A percentile compares a stretch with the other conserved stretches of the same genome.
Conservation (phyloP, 2,329 filamentous ascomycete genomes). For the Leptographium radiaticola region DNA sequence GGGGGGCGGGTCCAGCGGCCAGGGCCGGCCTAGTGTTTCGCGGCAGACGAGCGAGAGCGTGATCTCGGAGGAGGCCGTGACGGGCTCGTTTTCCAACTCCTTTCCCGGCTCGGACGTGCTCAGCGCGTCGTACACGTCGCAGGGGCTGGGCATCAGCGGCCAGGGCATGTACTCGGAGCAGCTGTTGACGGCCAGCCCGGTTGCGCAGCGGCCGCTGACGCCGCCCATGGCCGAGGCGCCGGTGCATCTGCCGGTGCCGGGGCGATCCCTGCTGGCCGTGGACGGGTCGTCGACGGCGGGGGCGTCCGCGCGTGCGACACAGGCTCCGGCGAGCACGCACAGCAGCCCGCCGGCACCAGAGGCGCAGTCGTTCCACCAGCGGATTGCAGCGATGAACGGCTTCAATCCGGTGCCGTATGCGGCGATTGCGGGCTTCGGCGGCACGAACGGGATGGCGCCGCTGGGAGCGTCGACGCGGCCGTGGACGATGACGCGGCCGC, state of each 20-base stretch:
- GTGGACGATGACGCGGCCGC: conserved; percentile 26
- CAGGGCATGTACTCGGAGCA: conserved; percentile 1
- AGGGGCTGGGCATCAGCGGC: conserved; percentile 16
- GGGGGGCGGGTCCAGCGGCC: background rate
- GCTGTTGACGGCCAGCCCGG: background rate
- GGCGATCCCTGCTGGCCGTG: conserved; percentile 37
- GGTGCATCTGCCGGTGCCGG: conserved; percentile 14
- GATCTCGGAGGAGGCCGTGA: conserved; percentile 13
- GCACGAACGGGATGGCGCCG: conserved; percentile 15
- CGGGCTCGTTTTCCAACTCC: conserved; percentile 3
- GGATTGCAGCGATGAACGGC: conserved; percentile 15
- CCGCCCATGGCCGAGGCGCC: conserved; percentile 13
- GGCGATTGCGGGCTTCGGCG: conserved; percentile 15
- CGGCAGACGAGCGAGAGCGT: conserved; percentile 17
- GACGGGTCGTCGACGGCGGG: conserved; percentile 27
- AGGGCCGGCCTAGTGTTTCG: conserved; percentile 7
- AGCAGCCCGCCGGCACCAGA: background rate
- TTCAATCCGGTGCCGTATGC: conserved; percentile 14
- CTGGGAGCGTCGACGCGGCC: conserved; percentile 22
- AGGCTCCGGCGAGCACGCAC: background rate
- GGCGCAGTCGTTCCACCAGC: conserved; percentile 18
- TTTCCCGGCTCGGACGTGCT: conserved; percentile 22
- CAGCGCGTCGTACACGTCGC: conserved; percentile 15
- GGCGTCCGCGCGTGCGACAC: background rate
- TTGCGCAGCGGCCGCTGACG: background rate